These are phyloP conservation scores for Suillus luteus DNA, from an alignment of 768 basidiomycete genomes.

Conservation along the genomic window DNA sequence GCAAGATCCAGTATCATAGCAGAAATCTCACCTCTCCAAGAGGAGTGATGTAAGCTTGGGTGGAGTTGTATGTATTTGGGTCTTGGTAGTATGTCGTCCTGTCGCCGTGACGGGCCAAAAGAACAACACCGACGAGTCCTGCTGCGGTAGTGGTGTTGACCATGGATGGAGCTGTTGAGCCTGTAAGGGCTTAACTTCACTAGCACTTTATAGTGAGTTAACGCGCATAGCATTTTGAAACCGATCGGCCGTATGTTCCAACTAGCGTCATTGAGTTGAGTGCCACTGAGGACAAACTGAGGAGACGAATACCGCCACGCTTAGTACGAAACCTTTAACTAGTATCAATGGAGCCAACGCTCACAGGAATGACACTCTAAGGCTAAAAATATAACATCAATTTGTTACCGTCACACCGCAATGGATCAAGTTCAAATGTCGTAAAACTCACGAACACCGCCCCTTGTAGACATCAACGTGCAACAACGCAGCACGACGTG, in stretches of 20 bases:
- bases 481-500: not conserved
- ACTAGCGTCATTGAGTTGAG: not conserved
- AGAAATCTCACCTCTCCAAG: slow-evolving; percentile 56
- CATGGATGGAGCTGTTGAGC: not conserved
- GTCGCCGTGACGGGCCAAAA: slow-evolving; percentile 74
- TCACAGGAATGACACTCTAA: not conserved
- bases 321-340: not conserved
- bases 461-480: not conserved
- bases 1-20: not conserved
- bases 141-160: slow-evolving; percentile 8
- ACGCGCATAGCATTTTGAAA: not conserved
- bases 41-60: slow-evolving; percentile 62
- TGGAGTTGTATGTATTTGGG: slow-evolving; percentile 59
- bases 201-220: not conserved
- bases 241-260: not conserved
- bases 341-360: not conserved
- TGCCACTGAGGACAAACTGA: not conserved
- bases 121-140: slow-evolving; percentile 61
- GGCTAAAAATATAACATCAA: not conserved
- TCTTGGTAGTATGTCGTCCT: slow-evolving; percentile 66
- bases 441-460: not conserved
- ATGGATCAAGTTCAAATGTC: not conserved
- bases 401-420: too few species aligned
- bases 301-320: not conserved
- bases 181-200: not conserved